phyloP scores from a whole-genome alignment of 768 basidiomycete genomes.

The Gymnopilus dilepis region DNA sequence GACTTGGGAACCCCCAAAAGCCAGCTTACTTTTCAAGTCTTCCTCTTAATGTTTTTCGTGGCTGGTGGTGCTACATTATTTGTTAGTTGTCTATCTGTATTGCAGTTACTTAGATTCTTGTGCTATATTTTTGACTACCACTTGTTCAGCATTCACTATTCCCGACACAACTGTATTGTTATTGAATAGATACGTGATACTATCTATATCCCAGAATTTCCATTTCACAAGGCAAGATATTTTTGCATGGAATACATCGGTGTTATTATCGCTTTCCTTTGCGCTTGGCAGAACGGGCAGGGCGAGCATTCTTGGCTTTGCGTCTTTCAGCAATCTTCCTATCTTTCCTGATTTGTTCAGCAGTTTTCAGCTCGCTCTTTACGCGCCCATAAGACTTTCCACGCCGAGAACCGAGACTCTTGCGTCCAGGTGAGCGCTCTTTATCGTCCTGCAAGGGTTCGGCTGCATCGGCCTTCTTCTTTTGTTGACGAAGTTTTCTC shows the following conservation, averaged over 20 bases:
- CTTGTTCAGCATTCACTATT: no score
- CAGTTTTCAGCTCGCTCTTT: conserved; percentile 85
- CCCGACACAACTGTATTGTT: no score
- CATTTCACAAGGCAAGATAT: no score
- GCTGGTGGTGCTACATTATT: no score
- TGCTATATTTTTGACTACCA: no score
- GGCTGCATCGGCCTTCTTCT: conserved; percentile 55
- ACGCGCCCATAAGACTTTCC: conserved; percentile 67
- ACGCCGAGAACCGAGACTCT: conserved; percentile 52
- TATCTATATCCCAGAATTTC: no score
- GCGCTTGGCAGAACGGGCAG: conserved; percentile 42
- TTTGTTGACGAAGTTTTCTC: conserved; percentile 66
- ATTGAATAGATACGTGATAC: no score
- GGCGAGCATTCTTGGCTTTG: conserved; percentile 83
- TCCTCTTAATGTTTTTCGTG: not conserved
- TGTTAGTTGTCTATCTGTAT: no score
- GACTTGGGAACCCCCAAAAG: not conserved
- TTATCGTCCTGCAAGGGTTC: conserved; percentile 23
- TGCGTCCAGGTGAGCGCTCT: conserved; percentile 20
- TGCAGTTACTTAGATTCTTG: no score
- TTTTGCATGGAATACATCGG: no score
- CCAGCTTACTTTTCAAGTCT: conserved; percentile 9
- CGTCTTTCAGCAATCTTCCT: conserved; percentile 69
- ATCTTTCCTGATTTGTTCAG: conserved; percentile 84
- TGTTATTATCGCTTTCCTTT: conserved; percentile 51